These are phyloP conservation scores for Tylopilus vinaceipallidus DNA, from an alignment of 768 basidiomycete species.

Conservation along the genomic window DNA sequence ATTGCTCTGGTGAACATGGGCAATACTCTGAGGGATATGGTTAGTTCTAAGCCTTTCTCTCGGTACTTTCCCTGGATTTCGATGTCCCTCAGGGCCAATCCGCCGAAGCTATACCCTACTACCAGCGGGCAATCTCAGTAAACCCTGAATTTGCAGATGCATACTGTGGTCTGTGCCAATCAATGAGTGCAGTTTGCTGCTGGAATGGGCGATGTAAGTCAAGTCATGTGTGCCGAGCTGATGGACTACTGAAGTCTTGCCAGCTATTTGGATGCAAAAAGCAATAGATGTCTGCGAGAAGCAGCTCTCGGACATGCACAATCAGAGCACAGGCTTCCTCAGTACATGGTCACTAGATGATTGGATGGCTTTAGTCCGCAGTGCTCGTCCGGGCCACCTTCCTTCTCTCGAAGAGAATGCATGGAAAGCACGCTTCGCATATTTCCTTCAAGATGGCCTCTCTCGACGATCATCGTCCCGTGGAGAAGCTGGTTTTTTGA, in stretches of 20 bases:
- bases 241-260: conserved; percentile 5
- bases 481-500: conserved; percentile 44
- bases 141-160: conserved; percentile 48
- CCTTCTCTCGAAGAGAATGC: conserved; percentile 20
- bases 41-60: conserved; percentile 18
- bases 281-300: conserved; percentile 37
- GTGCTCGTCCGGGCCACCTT: conserved; percentile 27
- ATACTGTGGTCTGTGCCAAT: conserved; percentile 45
- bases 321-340: conserved; percentile 33
- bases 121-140: conserved; percentile 40
- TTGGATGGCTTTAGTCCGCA: conserved; percentile 38
- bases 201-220: conserved; percentile 39
- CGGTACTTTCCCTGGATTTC: neutral
- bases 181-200: conserved; percentile 46
- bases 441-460: conserved; percentile 27
- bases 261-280: conserved; percentile 36
- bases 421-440: conserved; percentile 34
- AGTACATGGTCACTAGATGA: conserved; percentile 27
- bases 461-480: conserved; percentile 17
- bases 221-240: conserved; percentile 5
- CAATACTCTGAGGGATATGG: conserved; percentile 49
- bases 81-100: conserved; percentile 34
- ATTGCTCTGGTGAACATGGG: conserved; percentile 52
- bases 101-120: conserved; percentile 45
- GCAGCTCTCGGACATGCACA: conserved; percentile 35